Conservation (phyloP, 2,329 filamentous ascomycete genomes). For the Colletotrichum sansevieriae region DNA sequence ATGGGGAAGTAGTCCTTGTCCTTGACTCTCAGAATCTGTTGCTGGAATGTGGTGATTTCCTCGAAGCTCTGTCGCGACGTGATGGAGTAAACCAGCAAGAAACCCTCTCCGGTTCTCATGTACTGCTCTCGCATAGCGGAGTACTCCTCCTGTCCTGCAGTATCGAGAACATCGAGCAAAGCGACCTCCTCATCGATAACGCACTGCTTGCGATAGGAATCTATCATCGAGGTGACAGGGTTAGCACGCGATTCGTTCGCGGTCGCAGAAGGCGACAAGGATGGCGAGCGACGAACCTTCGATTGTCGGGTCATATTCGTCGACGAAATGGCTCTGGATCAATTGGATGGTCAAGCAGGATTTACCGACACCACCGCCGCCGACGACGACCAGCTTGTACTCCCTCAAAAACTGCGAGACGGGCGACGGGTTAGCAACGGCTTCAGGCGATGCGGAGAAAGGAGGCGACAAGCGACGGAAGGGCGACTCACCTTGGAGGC, state of each 20-base stretch:
- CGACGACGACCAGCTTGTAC: slow-evolving; percentile 97
- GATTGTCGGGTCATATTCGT: slow-evolving; percentile 99
- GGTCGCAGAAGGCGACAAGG: slow-evolving; percentile 21
- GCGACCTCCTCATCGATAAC: slow-evolving; percentile 98
- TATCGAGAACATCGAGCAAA: slow-evolving; percentile 97
- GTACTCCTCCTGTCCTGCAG: slow-evolving; percentile 98
- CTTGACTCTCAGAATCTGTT: slow-evolving; percentile 98
- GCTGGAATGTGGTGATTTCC: slow-evolving; percentile 98
- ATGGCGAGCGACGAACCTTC: slow-evolving; percentile 76
- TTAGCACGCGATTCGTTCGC: slow-evolving; percentile 42
- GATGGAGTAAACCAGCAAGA: slow-evolving; percentile 98
- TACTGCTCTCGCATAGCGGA: slow-evolving; percentile 99
- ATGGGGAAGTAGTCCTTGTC: slow-evolving; percentile 99
- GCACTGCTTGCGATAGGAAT: slow-evolving; percentile 99
- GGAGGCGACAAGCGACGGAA: slow-evolving; percentile 4
- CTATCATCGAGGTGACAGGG: slow-evolving; percentile 60
- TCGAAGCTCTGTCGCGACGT: slow-evolving; percentile 97
- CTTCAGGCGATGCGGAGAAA: slow-evolving; percentile 1
- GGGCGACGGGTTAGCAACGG: slow-evolving; percentile 42
- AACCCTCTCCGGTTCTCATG: slow-evolving; percentile 98
- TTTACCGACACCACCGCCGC: slow-evolving; percentile 98
- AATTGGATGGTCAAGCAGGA: slow-evolving; percentile 98
- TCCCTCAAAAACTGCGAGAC: slow-evolving; percentile 80
- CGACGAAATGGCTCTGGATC: slow-evolving; percentile 96
- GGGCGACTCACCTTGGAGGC: slow-evolving; percentile 54